phyloP scores from a whole-genome alignment of 768 basidiomycete species.

The Baorangia bicolor region DNA sequence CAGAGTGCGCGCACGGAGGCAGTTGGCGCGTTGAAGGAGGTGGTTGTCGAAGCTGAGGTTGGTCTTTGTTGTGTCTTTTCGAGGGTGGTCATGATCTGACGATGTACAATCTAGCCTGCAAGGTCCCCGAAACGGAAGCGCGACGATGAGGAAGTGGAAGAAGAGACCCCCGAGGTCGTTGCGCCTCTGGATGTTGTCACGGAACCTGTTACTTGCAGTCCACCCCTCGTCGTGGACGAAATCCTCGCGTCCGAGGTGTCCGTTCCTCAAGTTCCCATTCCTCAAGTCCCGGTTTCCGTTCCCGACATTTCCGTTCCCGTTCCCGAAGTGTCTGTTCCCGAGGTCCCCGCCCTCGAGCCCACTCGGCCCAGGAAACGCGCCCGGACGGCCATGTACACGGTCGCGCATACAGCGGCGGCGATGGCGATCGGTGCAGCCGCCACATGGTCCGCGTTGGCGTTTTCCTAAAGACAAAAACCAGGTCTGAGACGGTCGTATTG shows the following conservation, averaged over 20 bases:
- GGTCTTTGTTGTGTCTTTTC: slow-evolving; percentile 11
- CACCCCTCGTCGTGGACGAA: not conserved
- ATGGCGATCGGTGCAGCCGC: slow-evolving; percentile 67
- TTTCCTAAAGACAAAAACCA: slow-evolving; percentile 38
- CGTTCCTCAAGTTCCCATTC: slow-evolving; percentile 3
- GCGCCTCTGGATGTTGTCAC: too few species aligned
- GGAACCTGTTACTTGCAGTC: not conserved
- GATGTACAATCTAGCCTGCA: slow-evolving; percentile 24
- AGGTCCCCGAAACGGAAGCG: slow-evolving; percentile 66
- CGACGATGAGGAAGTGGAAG: slow-evolving; percentile 37
- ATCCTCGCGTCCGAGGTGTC: not conserved
- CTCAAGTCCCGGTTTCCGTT: not conserved
- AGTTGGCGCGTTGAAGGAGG: slow-evolving; percentile 35
- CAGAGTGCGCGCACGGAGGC: slow-evolving; percentile 41
- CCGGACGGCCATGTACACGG: slow-evolving; percentile 36
- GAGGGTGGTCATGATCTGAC: slow-evolving; percentile 22
- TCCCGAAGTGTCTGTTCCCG: not conserved
- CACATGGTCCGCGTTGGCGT: slow-evolving; percentile 74
- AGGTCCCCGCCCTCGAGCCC: slow-evolving; percentile 14
- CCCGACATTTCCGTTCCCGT: not conserved
- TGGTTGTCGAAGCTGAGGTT: slow-evolving; percentile 35
- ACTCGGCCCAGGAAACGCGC: slow-evolving; percentile 43
- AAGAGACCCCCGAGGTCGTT: not conserved
- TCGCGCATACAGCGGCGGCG: slow-evolving; percentile 60
- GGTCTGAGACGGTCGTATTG: not conserved